These are phyloP conservation scores for Turritis glabra DNA, from an alignment of 345 rosid species.

Conservation along the genomic window DNA sequence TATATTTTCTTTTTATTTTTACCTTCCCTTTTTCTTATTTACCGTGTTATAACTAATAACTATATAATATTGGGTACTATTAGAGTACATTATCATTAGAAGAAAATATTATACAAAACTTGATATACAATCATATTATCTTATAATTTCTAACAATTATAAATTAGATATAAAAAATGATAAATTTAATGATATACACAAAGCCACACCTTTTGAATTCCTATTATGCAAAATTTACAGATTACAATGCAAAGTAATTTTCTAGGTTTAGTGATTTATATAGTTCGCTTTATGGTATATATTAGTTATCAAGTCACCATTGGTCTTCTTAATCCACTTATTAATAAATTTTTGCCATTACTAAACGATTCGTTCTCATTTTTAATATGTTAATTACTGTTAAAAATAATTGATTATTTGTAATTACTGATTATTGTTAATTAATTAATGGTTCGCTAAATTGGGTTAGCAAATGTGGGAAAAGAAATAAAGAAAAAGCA, in stretches of 20 bases:
- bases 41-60: background rate
- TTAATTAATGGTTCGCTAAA: background rate
- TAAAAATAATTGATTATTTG: background rate
- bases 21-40: background rate
- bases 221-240: background rate
- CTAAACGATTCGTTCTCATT: background rate
- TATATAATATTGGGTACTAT: no score
- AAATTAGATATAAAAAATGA: no score
- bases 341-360: background rate
- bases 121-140: background rate
- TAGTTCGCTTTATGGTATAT: no score
- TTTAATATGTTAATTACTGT: background rate
- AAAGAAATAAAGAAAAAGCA: conserved; percentile 11
- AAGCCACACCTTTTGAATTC: background rate
- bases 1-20: background rate
- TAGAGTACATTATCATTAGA: no score
- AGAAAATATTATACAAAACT: background rate
- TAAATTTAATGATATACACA: no score
- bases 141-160: no score
- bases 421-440: background rate
- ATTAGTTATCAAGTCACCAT: background rate
- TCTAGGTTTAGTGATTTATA: background rate
- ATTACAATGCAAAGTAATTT: background rate
- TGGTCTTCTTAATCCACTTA: no score
- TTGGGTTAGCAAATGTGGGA: conserved; percentile 14